phyloP scores from a whole-genome alignment of 129 eudicot species.

The Tanacetum coccineum region DNA sequence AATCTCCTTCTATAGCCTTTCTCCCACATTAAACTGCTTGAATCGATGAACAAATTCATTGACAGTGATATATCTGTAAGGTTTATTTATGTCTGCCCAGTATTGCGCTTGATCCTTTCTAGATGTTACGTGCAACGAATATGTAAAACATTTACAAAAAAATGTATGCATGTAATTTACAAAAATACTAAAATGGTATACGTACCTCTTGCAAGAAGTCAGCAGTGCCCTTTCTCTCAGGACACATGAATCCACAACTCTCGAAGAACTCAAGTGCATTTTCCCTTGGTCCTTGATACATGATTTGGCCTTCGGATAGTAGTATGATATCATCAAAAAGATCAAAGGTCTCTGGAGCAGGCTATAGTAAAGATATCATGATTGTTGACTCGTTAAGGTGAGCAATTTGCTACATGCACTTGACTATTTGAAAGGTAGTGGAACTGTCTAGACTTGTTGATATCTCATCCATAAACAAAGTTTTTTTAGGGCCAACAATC shows the following conservation, averaged over 20 bases:
- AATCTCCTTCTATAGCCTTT: too few species aligned
- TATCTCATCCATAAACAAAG: too few species aligned
- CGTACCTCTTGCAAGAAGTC: slow-evolving; percentile 4
- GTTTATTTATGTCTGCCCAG: not conserved
- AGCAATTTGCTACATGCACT: too few species aligned
- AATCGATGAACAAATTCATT: not conserved
- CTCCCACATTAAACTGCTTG: too few species aligned
- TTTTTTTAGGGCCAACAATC: too few species aligned
- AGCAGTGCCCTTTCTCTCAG: not conserved
- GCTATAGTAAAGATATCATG: too few species aligned
- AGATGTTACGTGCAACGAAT: not conserved
- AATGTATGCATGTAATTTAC: not conserved
- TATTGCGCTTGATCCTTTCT: not conserved
- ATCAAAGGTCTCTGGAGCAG: too few species aligned
- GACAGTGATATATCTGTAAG: not conserved
- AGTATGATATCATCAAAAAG: too few species aligned
- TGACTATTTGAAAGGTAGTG: too few species aligned
- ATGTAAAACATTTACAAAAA: not conserved
- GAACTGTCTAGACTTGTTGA: too few species aligned
- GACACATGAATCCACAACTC: not conserved
- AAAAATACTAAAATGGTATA: not conserved
- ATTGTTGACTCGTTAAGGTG: too few species aligned
- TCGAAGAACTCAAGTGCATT: not conserved
- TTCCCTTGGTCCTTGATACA: not conserved
- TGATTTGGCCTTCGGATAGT: not conserved